phyloP scores from a whole-genome alignment of 805 yeast genomes.

The Candida sithepensis region DNA sequence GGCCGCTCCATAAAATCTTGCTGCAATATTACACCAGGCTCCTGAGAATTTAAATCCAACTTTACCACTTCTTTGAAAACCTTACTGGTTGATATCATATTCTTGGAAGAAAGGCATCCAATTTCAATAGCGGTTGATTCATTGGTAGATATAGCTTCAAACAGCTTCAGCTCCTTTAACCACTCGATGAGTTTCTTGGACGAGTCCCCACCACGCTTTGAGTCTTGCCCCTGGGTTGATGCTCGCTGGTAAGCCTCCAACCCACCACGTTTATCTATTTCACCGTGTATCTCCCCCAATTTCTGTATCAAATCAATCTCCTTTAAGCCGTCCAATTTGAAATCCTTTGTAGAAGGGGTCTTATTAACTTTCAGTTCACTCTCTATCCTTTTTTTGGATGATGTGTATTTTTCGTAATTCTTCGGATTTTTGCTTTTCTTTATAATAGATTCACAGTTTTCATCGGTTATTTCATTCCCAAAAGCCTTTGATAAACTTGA shows the following conservation, averaged over 20 bases:
- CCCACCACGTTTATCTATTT: conserved; percentile 69
- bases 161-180: conserved; percentile 40
- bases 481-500: conserved; percentile 5
- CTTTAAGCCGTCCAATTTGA: conserved; percentile 10
- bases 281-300: conserved; percentile 57
- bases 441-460: conserved; percentile 9
- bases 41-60: conserved; percentile 80
- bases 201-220: conserved; percentile 85
- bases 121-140: conserved; percentile 62
- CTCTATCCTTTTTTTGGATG: conserved; percentile 6
- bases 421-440: conserved; percentile 9
- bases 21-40: conserved; percentile 55
- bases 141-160: neutral
- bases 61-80: conserved; percentile 50
- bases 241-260: conserved; percentile 78
- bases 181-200: conserved; percentile 77
- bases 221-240: conserved; percentile 77
- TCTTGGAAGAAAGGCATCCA: conserved; percentile 72
- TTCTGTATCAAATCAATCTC: conserved; percentile 19
- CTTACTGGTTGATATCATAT: conserved; percentile 59
- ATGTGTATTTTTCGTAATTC: conserved; percentile 6
- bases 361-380: conserved; percentile 22
- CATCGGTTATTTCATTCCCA: conserved; percentile 7
- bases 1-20: conserved; percentile 86
- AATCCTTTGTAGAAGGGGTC: conserved; percentile 14